Evolutionary conservation across 306 rosid species (phyloP).

Genomic region (Castanopsis chinensis): DNA sequence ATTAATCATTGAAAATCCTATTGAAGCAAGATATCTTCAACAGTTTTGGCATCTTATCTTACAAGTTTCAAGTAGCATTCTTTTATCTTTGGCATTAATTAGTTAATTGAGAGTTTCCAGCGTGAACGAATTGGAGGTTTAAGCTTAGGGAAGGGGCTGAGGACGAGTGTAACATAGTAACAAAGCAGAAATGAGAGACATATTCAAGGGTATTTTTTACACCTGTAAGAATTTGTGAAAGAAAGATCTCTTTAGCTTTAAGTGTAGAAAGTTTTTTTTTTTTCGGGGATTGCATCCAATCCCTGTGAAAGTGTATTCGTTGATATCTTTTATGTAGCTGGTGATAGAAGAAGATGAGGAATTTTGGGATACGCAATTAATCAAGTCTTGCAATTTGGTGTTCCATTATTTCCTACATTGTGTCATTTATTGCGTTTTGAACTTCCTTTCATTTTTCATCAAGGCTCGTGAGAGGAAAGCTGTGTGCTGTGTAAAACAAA

Average conservation of each 20-base stretch:
- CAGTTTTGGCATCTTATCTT: slow-evolving; percentile 37
- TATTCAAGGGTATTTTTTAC: slow-evolving; percentile 36
- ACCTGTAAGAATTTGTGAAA: slow-evolving; percentile 32
- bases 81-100: slow-evolving; percentile 29
- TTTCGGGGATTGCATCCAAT: slow-evolving; percentile 18
- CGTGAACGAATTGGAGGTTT: slow-evolving; percentile 26
- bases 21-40: slow-evolving; percentile 34
- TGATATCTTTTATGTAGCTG: slow-evolving; percentile 9
- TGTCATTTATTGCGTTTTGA: background rate
- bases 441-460: background rate
- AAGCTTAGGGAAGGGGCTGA: slow-evolving; percentile 27
- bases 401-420: background rate
- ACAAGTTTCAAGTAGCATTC: slow-evolving; percentile 41
- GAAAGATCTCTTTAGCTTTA: slow-evolving; percentile 20
- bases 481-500: background rate
- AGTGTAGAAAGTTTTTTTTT: slow-evolving; percentile 10
- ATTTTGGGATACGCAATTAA: slow-evolving; percentile 8
- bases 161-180: slow-evolving; percentile 41
- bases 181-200: slow-evolving; percentile 32
- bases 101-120: slow-evolving; percentile 27
- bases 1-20: slow-evolving; percentile 25
- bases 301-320: slow-evolving; percentile 31
- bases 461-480: background rate
- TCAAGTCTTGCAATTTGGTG: slow-evolving; percentile 20
- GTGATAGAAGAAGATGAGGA: slow-evolving; percentile 2